Evolutionary conservation across 805 yeast genomes (phyloP).

Genomic region (Tetrapisispora iriomotensis): DNA sequence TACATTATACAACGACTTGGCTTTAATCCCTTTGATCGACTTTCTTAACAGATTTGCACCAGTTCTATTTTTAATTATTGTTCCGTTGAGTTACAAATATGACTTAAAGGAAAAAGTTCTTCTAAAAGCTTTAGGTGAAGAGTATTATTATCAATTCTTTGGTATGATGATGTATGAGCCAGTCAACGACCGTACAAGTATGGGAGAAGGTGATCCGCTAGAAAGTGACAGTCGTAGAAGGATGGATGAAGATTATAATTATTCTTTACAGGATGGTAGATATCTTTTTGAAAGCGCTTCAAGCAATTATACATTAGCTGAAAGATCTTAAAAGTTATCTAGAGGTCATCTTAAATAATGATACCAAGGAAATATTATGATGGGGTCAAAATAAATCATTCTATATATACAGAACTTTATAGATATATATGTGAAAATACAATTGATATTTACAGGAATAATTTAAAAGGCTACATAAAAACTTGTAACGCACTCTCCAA

Average conservation of each 20-base stretch:
- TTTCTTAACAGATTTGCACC: constrained; percentile 23
- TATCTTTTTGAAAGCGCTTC: constrained; percentile 27
- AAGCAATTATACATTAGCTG: constrained; percentile 7
- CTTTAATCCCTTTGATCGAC: constrained; percentile 22
- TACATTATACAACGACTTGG: constrained; percentile 21
- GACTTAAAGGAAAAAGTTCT: constrained; percentile 24
- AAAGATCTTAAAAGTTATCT: not conserved
- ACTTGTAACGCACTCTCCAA: constrained; percentile 71
- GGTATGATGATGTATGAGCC: constrained; percentile 27
- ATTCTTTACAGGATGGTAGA: constrained; percentile 28
- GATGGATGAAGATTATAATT: constrained; percentile 35
- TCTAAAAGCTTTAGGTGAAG: constrained; percentile 24
- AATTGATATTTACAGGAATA: constrained; percentile 1
- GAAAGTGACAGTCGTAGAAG: constrained; percentile 10
- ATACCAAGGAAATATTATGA: not conserved
- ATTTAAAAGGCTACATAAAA: no score
- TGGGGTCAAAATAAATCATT: not conserved
- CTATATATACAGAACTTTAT: not conserved
- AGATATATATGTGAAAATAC: not conserved
- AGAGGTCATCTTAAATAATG: not conserved
- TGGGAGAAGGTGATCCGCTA: constrained; percentile 10
- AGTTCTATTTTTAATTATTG: constrained; percentile 16
- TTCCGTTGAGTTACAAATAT: constrained; percentile 20
- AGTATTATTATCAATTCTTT: constrained; percentile 27
- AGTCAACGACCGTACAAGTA: constrained; percentile 3